Evolutionary conservation across 2,329 filamentous ascomycete genomes (phyloP), one percentile per base, ranked within the genome.

Genomic region (Tolypocladium pustulatum): DNA sequence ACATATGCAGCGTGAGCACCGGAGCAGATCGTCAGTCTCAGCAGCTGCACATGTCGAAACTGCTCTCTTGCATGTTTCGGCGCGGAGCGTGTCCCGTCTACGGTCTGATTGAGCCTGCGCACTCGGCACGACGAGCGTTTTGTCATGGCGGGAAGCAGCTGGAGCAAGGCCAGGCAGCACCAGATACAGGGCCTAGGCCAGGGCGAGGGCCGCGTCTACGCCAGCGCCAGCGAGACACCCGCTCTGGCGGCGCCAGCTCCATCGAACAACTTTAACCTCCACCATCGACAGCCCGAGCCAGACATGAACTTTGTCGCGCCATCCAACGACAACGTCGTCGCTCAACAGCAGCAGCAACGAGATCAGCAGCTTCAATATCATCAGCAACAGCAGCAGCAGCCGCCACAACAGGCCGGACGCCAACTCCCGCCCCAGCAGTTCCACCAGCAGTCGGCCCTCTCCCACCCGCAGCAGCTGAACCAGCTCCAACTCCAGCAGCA

Each of bases 291-390:
- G 56, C 57, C 57, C 54, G 55, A 57, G 53, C 54, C 57, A 49
- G 66, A 69, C 62, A 71, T 71, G 69, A 71, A 64, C 68, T 69
- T 71, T 67, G 67, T 63, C 61, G 61, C 68, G 61, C 65, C 68
- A 62, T 64, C 62, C 62, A 61, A 64, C 68, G 57, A 57, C 54
- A 55, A 38, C 54, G 27, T 25, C 54, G 36, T 40, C 54, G 54
- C 22, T 27, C 54, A 38, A 17, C 49, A 51, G 46, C 46, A 32
- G 27, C 51, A 54, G 36, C 52, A 54, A 5, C 49, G 49, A 52
- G 49, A 52, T 7, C 49, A 52, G 49, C 49, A 53, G 30, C 49
- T 36, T 22, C 49, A 53, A 22, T 20, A 32, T 30, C 46, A 51
- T 3, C 46, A 51, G 5, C 46, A 34, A 9, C 49, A 34, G 9